Evolutionary conservation across 768 basidiomycete genomes (phyloP).

Genomic region (Mycena haematopus): DNA sequence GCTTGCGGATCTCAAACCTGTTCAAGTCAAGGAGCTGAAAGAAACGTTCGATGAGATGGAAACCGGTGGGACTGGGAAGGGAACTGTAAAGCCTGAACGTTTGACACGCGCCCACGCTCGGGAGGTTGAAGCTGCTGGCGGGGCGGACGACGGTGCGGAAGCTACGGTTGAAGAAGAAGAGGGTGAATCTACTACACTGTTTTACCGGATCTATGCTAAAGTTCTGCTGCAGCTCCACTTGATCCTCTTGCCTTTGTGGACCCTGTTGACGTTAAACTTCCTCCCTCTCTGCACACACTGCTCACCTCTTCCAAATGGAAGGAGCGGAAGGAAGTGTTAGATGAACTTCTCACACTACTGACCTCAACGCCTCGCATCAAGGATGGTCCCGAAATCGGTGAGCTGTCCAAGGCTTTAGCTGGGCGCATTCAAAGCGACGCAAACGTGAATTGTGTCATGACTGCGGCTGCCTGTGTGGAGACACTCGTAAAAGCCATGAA

Average conservation of each 20-base stretch:
- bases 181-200: slow-evolving; percentile 43
- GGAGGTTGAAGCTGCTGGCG: slow-evolving; percentile 62
- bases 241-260: slow-evolving; percentile 86
- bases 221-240: slow-evolving; percentile 54
- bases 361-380: slow-evolving; percentile 76
- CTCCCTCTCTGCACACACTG: slow-evolving; percentile 72
- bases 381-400: slow-evolving; percentile 78
- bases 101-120: slow-evolving; percentile 78
- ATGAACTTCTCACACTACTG: slow-evolving; percentile 77
- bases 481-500: slow-evolving; percentile 85
- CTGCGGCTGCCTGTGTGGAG: slow-evolving; percentile 85
- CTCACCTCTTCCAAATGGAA: slow-evolving; percentile 97
- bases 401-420: slow-evolving; percentile 79
- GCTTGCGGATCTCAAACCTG: slow-evolving; percentile 91
- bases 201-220: slow-evolving; percentile 16
- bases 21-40: slow-evolving; percentile 94
- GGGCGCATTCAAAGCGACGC: slow-evolving; percentile 85
- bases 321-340: slow-evolving; percentile 90
- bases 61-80: slow-evolving; percentile 85
- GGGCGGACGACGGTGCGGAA: slow-evolving; percentile 32
- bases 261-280: slow-evolving; percentile 83
- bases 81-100: slow-evolving; percentile 78
- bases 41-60: slow-evolving; percentile 89
- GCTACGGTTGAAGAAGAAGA: slow-evolving; percentile 50
- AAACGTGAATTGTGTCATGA: slow-evolving; percentile 94